These are phyloP conservation scores for Calonectria fujianensis DNA, from an alignment of 2,329 filamentous ascomycete genomes.

Conservation along the genomic window DNA sequence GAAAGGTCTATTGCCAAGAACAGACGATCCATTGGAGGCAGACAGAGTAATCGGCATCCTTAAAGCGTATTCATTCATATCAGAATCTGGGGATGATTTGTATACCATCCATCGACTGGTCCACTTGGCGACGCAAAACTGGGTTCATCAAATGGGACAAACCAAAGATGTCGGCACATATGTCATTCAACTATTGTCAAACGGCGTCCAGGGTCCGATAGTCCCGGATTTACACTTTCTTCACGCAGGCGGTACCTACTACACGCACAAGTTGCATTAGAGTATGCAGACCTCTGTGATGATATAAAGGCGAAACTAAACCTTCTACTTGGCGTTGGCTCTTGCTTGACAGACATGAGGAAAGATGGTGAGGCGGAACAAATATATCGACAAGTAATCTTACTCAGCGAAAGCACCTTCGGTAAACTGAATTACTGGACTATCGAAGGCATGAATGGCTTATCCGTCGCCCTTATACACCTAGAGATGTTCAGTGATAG, in stretches of 20 bases:
- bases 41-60: constrained; percentile 54
- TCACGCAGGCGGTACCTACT: neutral
- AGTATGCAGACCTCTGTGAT: neutral
- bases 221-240: neutral
- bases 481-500: neutral
- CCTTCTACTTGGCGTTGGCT: neutral
- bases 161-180: constrained; percentile 2
- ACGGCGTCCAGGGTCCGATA: constrained; percentile 40
- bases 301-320: neutral
- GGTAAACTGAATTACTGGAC: neutral
- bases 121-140: constrained; percentile 56
- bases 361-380: neutral
- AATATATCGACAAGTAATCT: neutral
- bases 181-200: constrained; percentile 40
- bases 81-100: constrained; percentile 31
- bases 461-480: neutral
- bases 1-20: constrained; percentile 48
- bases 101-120: constrained; percentile 59
- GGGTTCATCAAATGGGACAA: constrained; percentile 47
- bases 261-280: neutral
- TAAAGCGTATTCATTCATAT: constrained; percentile 58
- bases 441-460: neutral
- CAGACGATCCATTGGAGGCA: constrained; percentile 34
- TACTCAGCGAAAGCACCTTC: neutral
- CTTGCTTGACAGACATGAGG: neutral